Conservation (phyloP, 768 basidiomycete species). For the Goffeauzyma gilvescens region DNA sequence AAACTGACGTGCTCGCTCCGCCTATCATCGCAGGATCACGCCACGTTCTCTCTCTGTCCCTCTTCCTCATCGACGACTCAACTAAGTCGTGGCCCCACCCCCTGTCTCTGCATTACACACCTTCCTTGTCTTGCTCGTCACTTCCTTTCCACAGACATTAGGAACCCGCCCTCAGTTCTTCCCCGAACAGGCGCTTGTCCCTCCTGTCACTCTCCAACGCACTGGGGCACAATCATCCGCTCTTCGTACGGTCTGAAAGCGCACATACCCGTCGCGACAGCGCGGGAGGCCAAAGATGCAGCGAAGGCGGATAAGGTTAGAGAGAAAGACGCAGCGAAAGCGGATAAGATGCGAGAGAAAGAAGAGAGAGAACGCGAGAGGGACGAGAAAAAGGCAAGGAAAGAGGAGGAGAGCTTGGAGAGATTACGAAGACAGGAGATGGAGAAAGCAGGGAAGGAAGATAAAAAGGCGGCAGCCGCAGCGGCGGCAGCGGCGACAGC, state of each 20-base stretch:
- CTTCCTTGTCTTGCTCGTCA: conserved; percentile 23
- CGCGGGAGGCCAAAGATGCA: no score
- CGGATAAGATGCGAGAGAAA: not conserved
- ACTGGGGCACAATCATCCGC: conserved; percentile 33
- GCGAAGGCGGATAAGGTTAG: not conserved
- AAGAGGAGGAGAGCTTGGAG: not conserved
- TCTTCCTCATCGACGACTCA: not conserved
- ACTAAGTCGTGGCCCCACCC: not conserved
- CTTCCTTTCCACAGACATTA: conserved; percentile 12
- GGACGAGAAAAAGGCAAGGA: not conserved
- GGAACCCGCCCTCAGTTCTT: conserved; percentile 15
- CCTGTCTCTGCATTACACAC: conserved; percentile 18
- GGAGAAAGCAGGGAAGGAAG: not conserved
- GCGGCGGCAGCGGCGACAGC: no score
- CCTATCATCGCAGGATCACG: conserved; percentile 15
- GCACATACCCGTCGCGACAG: no score
- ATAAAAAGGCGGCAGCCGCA: not conserved
- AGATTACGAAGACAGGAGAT: not conserved
- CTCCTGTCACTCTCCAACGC: conserved; percentile 11
- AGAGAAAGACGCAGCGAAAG: conserved; percentile 4
- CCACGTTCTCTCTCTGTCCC: conserved; percentile 26
- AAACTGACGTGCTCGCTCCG: not conserved
- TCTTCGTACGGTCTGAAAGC: conserved; percentile 24
- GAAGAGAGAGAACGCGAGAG: not conserved
- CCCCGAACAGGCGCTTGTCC: conserved; percentile 29